These are phyloP conservation scores for Ophiostoma tasmaniense DNA, from an alignment of 2,329 filamentous ascomycete genomes.

Conservation along the genomic window DNA sequence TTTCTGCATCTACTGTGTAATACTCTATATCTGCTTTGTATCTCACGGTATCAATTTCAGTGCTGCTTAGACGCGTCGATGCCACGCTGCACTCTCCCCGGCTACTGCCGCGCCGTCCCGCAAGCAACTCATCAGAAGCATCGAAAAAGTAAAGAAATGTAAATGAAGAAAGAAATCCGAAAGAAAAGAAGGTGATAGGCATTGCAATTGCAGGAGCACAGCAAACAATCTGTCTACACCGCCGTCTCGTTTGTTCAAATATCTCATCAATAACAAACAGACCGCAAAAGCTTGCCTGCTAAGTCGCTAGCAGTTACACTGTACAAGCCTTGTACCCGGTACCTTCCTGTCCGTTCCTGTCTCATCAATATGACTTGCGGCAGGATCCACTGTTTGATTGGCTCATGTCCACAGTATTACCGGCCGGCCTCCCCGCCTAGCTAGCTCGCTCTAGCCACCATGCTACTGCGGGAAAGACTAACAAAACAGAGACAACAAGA, in stretches of 20 bases:
- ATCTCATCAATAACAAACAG: neutral
- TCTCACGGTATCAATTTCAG: neutral
- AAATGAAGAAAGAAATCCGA: neutral
- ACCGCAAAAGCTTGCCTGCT: neutral
- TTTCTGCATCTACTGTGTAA: neutral
- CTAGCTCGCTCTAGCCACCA: slow-evolving; percentile 7
- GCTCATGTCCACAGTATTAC: neutral
- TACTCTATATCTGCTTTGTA: neutral
- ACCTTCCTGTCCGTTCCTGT: slow-evolving; percentile 11
- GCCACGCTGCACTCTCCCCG: neutral
- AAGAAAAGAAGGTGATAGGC: neutral
- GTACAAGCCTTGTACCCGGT: slow-evolving; percentile 5
- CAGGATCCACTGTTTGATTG: slow-evolving; percentile 13
- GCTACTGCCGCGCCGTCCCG: neutral
- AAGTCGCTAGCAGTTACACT: neutral
- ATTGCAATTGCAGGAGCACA: neutral
- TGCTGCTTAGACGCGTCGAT: neutral
- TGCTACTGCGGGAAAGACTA: slow-evolving; percentile 9
- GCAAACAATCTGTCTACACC: neutral
- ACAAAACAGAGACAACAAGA: slow-evolving; percentile 3
- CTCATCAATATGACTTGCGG: slow-evolving; percentile 12
- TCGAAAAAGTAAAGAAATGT: neutral
- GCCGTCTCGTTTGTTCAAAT: neutral
- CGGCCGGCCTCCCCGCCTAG: slow-evolving; percentile 14
- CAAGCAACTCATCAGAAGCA: neutral